Conservation (phyloP, 2,329 filamentous ascomycete species). For the Dothistroma pini region DNA sequence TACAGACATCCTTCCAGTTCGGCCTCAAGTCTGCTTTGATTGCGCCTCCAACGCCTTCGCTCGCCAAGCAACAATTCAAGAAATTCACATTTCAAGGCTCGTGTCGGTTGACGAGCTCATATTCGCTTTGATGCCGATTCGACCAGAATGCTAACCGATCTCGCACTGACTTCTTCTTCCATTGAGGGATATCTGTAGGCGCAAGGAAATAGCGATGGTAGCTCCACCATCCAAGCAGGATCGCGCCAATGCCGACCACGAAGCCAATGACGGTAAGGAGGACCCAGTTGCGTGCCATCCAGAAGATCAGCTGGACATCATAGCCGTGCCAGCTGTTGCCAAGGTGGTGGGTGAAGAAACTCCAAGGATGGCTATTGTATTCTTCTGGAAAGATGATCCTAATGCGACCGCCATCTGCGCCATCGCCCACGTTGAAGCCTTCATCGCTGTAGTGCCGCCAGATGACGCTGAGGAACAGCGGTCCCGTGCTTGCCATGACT, state of each 20-base stretch:
- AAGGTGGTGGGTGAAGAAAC: constrained; percentile 65
- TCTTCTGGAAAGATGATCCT: constrained; percentile 67
- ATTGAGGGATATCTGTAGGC: constrained; percentile 21
- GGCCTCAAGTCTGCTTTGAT: not conserved
- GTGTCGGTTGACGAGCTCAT: constrained; percentile 32
- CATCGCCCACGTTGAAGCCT: constrained; percentile 42
- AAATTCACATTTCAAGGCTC: constrained; percentile 18
- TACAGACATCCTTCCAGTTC: not conserved
- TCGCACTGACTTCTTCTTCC: constrained; percentile 26
- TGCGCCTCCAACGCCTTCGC: constrained; percentile 18
- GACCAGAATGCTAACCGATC: constrained; percentile 31
- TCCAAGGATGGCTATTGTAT: constrained; percentile 65
- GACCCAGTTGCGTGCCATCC: constrained; percentile 54
- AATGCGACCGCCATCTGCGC: constrained; percentile 49
- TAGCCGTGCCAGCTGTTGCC: constrained; percentile 64
- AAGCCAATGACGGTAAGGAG: constrained; percentile 53
- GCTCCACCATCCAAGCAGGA: constrained; percentile 49
- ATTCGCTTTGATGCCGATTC: constrained; percentile 27
- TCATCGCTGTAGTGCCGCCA: constrained; percentile 69
- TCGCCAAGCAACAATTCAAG: constrained; percentile 6
- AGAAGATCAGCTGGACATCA: constrained; percentile 63
- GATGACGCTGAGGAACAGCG: constrained; percentile 70
- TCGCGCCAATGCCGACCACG: constrained; percentile 45
- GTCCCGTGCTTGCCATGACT: constrained; percentile 75
- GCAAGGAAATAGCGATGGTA: constrained; percentile 44